phyloP scores from a whole-genome alignment of 1,139 yeast genomes.

The Candida glucosophila region DNA sequence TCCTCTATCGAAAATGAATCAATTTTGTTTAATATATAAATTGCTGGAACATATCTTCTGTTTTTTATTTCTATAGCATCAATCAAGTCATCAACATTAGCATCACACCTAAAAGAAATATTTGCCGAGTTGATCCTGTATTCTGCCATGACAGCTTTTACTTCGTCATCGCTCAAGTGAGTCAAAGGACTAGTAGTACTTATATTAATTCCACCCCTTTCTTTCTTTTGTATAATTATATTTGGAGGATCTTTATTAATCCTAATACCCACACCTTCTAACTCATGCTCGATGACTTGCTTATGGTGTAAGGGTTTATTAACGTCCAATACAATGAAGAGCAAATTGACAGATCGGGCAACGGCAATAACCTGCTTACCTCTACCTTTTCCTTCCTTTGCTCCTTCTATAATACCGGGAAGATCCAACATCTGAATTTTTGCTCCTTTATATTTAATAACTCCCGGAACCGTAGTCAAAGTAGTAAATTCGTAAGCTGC shows the following conservation, averaged over 20 bases:
- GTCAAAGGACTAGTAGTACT: constrained; percentile 91
- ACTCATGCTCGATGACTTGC: constrained; percentile 83
- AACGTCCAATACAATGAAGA: constrained; percentile 90
- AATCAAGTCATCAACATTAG: constrained; percentile 90
- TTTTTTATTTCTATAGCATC: constrained; percentile 88
- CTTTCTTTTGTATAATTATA: constrained; percentile 83
- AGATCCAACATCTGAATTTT: constrained; percentile 95
- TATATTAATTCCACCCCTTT: constrained; percentile 89
- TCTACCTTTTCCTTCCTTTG: constrained; percentile 98
- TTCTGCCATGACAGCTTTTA: constrained; percentile 92
- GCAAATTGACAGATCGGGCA: constrained; percentile 88
- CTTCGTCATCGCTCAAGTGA: constrained; percentile 84
- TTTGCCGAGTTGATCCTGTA: constrained; percentile 96
- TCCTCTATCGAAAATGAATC: constrained; percentile 93
- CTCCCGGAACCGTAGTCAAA: constrained; percentile 95
- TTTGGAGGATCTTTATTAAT: constrained; percentile 89
- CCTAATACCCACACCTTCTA: constrained; percentile 96
- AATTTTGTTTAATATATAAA: constrained; percentile 88
- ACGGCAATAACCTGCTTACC: constrained; percentile 99
- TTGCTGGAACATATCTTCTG: constrained; percentile 90
- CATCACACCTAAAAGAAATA: constrained; percentile 93
- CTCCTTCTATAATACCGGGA: constrained; percentile 99
- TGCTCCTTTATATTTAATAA: constrained; percentile 92
- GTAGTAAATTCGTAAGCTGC: constrained; percentile 98
- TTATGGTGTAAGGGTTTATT: constrained; percentile 93